These are phyloP conservation scores for Cynara cardunculus DNA, from an alignment of 129 eudicot species.

Conservation along the genomic window DNA sequence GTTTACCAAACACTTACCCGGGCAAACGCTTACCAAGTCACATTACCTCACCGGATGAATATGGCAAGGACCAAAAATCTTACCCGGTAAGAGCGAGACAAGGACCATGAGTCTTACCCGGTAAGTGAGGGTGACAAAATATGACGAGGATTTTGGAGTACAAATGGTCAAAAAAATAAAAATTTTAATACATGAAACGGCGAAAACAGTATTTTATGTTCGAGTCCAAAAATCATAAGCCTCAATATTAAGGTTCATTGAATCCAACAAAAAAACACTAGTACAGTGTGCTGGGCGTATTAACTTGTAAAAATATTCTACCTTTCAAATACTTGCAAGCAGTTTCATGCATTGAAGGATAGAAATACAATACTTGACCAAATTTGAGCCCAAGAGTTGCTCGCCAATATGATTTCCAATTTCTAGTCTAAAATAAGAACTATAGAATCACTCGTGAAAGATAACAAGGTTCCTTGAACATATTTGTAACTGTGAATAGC, in stretches of 20 bases:
- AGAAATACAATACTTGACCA: neutral
- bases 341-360: neutral
- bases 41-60: too few species aligned
- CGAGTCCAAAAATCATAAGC: neutral
- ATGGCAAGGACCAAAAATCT: too few species aligned
- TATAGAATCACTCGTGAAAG: neutral
- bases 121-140: too few species aligned
- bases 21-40: too few species aligned
- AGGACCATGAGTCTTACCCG: too few species aligned
- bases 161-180: neutral
- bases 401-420: neutral
- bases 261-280: neutral
- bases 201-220: neutral
- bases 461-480: constrained; percentile 1
- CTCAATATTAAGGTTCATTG: neutral
- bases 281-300: neutral
- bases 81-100: too few species aligned
- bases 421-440: neutral
- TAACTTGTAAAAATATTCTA: neutral
- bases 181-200: neutral
- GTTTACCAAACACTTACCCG: too few species aligned
- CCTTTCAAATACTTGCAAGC: neutral
- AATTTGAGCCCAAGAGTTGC: neutral
- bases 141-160: neutral
- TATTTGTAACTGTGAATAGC: neutral